These are phyloP conservation scores for Diaporthe sp. DNA, from an alignment of 2,329 filamentous ascomycete species.

Conservation along the genomic window DNA sequence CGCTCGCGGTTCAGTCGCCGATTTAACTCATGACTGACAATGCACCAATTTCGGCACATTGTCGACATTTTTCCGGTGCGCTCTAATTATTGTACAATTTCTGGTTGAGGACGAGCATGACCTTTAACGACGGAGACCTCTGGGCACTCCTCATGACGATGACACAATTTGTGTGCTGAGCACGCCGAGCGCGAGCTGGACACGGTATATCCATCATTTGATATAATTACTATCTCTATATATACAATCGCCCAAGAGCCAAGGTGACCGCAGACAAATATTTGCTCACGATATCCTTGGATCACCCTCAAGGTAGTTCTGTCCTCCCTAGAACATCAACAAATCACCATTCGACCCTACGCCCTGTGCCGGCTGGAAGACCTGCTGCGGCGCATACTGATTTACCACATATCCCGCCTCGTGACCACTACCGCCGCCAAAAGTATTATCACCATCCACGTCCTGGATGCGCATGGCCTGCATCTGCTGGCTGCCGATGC, in stretches of 20 bases:
- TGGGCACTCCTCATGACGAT: background rate
- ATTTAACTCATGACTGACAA: no score
- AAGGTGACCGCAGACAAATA: background rate
- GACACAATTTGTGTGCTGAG: background rate
- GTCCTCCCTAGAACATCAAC: conserved; percentile 68
- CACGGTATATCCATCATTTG: background rate
- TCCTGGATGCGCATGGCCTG: conserved; percentile 77
- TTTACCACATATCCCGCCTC: conserved; percentile 80
- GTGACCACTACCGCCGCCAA: conserved; percentile 69
- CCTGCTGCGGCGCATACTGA: conserved; percentile 83
- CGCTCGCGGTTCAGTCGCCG: no score
- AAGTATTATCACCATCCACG: conserved; percentile 67
- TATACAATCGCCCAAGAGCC: background rate
- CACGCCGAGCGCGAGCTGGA: background rate
- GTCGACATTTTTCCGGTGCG: no score
- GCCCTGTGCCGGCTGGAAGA: conserved; percentile 77
- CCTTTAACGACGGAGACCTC: background rate
- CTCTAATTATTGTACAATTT: no score
- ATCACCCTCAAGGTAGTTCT: background rate
- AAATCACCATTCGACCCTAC: conserved; percentile 78
- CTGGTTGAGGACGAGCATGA: background rate
- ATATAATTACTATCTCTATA: conserved; percentile 12
- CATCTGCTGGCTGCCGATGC: conserved; percentile 81
- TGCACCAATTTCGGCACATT: no score
- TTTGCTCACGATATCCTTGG: background rate